These are phyloP conservation scores for Oryza meyeriana DNA, from an alignment of 176 grass and related monocot species.

Conservation along the genomic window DNA sequence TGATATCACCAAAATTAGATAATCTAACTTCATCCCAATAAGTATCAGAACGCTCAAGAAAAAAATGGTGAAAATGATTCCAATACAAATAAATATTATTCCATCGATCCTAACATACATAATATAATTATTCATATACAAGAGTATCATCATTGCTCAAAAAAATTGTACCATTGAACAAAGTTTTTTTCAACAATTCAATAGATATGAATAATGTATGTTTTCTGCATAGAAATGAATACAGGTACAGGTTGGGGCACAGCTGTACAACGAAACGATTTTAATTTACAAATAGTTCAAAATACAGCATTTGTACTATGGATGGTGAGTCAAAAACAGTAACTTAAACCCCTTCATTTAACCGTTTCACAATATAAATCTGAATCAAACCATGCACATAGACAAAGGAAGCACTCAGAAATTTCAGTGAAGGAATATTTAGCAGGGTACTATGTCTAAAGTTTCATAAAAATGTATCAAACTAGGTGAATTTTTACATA, in stretches of 20 bases:
- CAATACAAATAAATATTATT: not conserved
- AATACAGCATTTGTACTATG: not conserved
- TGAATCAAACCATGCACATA: not conserved
- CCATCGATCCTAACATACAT: not conserved
- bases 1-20: not conserved
- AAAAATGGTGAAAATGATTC: not conserved
- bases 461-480: not conserved
- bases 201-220: not conserved
- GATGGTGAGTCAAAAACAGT: not conserved
- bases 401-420: not conserved
- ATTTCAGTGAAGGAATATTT: not conserved
- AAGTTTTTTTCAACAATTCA: not conserved
- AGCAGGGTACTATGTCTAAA: not conserved
- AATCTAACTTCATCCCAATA: not conserved
- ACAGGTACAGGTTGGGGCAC: not conserved
- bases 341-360: not conserved
- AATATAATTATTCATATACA: not conserved
- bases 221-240: conserved; percentile 6
- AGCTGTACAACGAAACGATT: not conserved
- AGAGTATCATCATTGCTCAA: not conserved
- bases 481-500: not conserved
- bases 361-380: not conserved
- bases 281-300: not conserved
- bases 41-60: not conserved
- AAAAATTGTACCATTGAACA: not conserved